phyloP scores from a whole-genome alignment of 305 asterid genomes.

The Rubia occidens region DNA sequence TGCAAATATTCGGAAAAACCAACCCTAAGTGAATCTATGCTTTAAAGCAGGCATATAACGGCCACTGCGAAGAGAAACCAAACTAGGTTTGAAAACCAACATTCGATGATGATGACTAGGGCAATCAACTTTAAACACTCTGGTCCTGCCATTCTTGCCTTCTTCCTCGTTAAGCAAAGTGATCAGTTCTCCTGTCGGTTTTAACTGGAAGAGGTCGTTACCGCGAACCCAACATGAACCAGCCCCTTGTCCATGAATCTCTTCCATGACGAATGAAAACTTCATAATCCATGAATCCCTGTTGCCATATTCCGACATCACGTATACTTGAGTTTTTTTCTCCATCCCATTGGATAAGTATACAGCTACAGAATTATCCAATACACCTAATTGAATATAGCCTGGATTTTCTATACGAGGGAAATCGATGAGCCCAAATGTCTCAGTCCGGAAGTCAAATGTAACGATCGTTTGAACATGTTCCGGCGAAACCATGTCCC shows the following conservation, averaged over 20 bases:
- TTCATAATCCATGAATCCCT: not conserved
- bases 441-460: not conserved
- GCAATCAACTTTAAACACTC: not conserved
- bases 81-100: not conserved
- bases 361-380: not conserved
- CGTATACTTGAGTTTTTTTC: not conserved
- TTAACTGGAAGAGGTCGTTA: too few relatives aligned
- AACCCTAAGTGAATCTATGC: too few relatives aligned
- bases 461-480: not conserved
- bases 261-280: not conserved
- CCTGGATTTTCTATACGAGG: not conserved
- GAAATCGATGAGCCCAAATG: not conserved
- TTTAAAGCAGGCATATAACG: too few relatives aligned
- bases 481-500: not conserved
- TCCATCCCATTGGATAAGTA: not conserved
- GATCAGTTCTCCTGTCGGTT: not conserved
- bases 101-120: too few relatives aligned
- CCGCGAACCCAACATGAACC: not conserved
- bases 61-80: not conserved
- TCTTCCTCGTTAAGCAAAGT: not conserved
- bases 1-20: too few relatives aligned
- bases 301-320: not conserved
- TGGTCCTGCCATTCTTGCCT: not conserved
- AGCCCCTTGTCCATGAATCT: too few relatives aligned
- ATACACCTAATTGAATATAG: not conserved